phyloP scores from a whole-genome alignment of 208 protist genomes.

The Wallacemonas sp. region DNA sequence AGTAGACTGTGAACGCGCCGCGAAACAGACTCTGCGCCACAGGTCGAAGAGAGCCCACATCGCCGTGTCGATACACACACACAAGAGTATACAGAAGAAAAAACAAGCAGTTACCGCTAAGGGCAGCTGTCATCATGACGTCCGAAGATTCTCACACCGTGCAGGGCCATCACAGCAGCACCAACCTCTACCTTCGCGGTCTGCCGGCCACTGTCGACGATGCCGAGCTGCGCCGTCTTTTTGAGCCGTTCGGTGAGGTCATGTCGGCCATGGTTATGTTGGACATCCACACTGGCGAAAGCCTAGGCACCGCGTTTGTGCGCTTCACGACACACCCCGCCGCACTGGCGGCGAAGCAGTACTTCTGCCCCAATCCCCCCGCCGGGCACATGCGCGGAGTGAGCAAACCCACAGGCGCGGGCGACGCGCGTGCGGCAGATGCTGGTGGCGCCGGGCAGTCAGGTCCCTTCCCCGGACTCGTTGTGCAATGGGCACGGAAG shows the following conservation, averaged over 20 bases:
- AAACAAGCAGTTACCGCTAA: background rate
- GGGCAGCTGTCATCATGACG: background rate
- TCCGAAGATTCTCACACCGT: slow-evolving; percentile 2
- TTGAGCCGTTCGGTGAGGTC: slow-evolving; percentile 24
- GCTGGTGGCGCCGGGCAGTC: slow-evolving; percentile 7
- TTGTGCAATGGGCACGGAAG: slow-evolving; percentile 65
- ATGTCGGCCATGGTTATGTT: slow-evolving; percentile 28
- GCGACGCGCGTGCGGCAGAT: slow-evolving; percentile 8
- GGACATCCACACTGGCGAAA: slow-evolving; percentile 57
- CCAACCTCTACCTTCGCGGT: slow-evolving; percentile 39
- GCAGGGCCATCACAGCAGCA: slow-evolving; percentile 17
- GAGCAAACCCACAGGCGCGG: slow-evolving; percentile 1
- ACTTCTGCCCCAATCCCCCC: slow-evolving; percentile 6
- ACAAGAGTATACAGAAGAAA: background rate
- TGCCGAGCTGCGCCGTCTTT: slow-evolving; percentile 18
- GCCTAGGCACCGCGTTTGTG: slow-evolving; percentile 50
- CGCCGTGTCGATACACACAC: background rate
- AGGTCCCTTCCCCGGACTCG: slow-evolving; percentile 26
- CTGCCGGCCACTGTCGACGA: slow-evolving; percentile 24
- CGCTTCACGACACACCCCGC: slow-evolving; percentile 24
- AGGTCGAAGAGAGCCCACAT: too few species aligned
- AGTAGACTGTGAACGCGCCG: too few species aligned
- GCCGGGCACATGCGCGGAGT: slow-evolving; percentile 1
- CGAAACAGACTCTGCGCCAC: too few species aligned
- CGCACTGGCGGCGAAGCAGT: slow-evolving; percentile 19